Conservation (phyloP, 2,329 filamentous ascomycete genomes). For the Dactylellina sp. region DNA sequence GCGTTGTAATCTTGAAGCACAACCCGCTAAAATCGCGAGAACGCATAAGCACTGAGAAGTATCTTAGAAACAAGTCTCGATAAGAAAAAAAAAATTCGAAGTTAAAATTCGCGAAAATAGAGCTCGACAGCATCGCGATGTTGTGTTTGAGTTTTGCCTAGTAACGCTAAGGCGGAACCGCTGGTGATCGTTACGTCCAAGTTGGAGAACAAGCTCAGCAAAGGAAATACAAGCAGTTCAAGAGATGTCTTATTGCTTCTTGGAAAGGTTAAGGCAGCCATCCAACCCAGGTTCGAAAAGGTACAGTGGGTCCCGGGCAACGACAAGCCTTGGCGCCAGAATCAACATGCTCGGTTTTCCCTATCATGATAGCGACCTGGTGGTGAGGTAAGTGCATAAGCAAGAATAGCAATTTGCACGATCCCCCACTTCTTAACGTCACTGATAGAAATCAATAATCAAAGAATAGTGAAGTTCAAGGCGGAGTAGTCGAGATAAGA, state of each 20-base stretch:
- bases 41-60: not conserved
- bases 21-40: not conserved
- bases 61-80: not conserved
- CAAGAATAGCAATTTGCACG: conserved; percentile 10
- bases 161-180: conserved; percentile 3
- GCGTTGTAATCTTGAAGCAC: not conserved
- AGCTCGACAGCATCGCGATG: conserved; percentile 2
- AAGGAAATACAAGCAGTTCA: conserved; percentile 40
- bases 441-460: conserved; percentile 14
- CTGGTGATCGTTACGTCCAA: conserved; percentile 1
- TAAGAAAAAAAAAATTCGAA: not conserved
- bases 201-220: conserved; percentile 41
- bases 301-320: conserved; percentile 45
- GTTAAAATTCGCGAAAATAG: no score
- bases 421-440: conserved; percentile 42
- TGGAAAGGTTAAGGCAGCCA: conserved; percentile 48
- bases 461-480: no score
- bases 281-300: conserved; percentile 26
- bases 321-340: conserved; percentile 38
- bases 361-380: conserved; percentile 49
- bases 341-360: conserved; percentile 26
- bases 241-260: conserved; percentile 44
- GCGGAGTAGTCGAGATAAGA: conserved; percentile 21
- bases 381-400: conserved; percentile 23
- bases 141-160: not conserved